phyloP scores from a whole-genome alignment of 306 rosid genomes.

The Chamaecrista fasciculata region DNA sequence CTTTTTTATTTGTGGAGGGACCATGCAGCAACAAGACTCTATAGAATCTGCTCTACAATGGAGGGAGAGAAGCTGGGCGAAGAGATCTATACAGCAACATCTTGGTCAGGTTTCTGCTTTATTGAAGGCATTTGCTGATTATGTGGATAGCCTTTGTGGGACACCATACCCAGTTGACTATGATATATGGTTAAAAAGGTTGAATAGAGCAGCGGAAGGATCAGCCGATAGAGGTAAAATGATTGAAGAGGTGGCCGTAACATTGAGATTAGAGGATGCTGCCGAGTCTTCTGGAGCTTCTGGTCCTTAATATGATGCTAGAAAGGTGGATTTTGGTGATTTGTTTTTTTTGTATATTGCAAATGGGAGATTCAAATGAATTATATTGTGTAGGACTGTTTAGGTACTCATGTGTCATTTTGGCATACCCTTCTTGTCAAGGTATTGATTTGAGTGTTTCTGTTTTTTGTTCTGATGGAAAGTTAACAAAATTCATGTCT shows the following conservation, averaged over 20 bases:
- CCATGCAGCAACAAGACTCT: slow-evolving; percentile 73
- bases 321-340: slow-evolving; percentile 26
- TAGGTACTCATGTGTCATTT: slow-evolving; percentile 24
- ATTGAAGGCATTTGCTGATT: slow-evolving; percentile 91
- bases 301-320: slow-evolving; percentile 40
- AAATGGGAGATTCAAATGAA: slow-evolving; percentile 37
- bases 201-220: slow-evolving; percentile 65
- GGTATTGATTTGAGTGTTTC: slow-evolving; percentile 32
- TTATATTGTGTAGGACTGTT: slow-evolving; percentile 30
- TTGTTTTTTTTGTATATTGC: slow-evolving; percentile 37
- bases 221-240: slow-evolving; percentile 64
- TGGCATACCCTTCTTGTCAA: slow-evolving; percentile 18
- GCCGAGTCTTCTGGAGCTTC: slow-evolving; percentile 86
- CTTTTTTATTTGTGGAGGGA: slow-evolving; percentile 64
- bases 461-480: slow-evolving; percentile 19
- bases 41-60: slow-evolving; percentile 92
- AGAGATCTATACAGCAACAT: slow-evolving; percentile 68
- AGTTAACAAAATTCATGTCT: slow-evolving; percentile 21
- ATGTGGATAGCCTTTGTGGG: slow-evolving; percentile 92
- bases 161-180: slow-evolving; percentile 85
- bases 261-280: slow-evolving; percentile 65
- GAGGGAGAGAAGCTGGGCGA: slow-evolving; percentile 83
- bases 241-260: slow-evolving; percentile 61
- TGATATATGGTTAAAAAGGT: slow-evolving; percentile 83
- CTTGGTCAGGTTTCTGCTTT: slow-evolving; percentile 80